phyloP scores from a whole-genome alignment of 495 filamentous ascomycete genomes.

The Chaetomium tenue region DNA sequence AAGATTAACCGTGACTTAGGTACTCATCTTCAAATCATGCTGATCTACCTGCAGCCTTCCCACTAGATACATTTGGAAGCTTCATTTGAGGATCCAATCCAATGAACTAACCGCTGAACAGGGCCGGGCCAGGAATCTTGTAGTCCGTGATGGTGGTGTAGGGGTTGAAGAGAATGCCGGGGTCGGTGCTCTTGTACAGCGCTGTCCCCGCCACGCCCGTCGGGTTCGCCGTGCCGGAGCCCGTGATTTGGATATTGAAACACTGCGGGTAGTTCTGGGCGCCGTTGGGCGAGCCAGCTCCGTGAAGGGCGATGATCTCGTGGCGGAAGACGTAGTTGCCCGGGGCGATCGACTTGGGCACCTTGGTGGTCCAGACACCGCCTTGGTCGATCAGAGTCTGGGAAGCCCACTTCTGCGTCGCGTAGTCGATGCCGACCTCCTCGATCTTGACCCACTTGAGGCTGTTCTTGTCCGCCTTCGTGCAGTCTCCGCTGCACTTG shows the following conservation, averaged over 20 bases:
- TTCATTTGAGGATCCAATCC: background rate
- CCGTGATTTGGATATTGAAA: slow-evolving; percentile 63
- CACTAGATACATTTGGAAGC: too few relatives aligned
- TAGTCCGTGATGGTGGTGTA: slow-evolving; percentile 2
- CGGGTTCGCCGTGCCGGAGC: slow-evolving; percentile 56
- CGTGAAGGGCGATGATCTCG: slow-evolving; percentile 59
- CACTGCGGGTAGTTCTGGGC: slow-evolving; percentile 71
- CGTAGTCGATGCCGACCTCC: slow-evolving; percentile 33
- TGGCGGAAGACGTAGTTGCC: slow-evolving; percentile 69
- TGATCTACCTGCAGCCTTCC: too few relatives aligned
- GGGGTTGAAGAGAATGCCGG: background rate
- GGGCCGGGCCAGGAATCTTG: background rate
- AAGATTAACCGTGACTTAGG: too few relatives aligned
- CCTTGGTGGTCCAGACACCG: slow-evolving; percentile 59
- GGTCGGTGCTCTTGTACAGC: slow-evolving; percentile 47
- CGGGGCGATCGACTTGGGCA: slow-evolving; percentile 55
- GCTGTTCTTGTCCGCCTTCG: slow-evolving; percentile 33
- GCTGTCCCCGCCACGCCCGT: slow-evolving; percentile 53
- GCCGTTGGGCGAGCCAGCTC: slow-evolving; percentile 38
- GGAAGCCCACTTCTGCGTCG: slow-evolving; percentile 32
- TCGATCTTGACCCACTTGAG: slow-evolving; percentile 46
- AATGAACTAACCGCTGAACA: background rate
- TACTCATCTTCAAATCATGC: too few relatives aligned
- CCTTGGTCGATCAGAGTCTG: slow-evolving; percentile 47
- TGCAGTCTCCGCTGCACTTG: slow-evolving; percentile 36